phyloP scores from a whole-genome alignment of 73 alveolate genomes.

The Blepharisma stoltei region DNA sequence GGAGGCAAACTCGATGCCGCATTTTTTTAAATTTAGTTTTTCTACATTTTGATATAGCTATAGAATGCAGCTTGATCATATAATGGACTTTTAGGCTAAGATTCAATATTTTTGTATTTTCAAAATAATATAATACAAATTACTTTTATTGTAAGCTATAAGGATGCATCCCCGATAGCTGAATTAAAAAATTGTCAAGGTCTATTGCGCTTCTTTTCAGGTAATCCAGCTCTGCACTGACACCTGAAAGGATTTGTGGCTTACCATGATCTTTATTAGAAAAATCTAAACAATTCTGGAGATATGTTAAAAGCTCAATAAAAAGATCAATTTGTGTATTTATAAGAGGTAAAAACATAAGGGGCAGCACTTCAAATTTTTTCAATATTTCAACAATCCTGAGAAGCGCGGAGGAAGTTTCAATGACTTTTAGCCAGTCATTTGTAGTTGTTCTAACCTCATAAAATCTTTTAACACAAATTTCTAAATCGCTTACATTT shows the following conservation, averaged over 20 bases:
- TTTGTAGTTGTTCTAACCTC: background rate
- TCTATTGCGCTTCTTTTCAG: background rate
- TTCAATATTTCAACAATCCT: background rate
- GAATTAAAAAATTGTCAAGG: too few species aligned
- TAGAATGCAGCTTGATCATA: too few species aligned
- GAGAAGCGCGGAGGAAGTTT: background rate
- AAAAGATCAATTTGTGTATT: background rate
- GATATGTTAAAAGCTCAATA: background rate
- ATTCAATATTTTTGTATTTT: too few species aligned
- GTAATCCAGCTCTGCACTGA: constrained; percentile 4
- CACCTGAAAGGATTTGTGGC: constrained; percentile 1
- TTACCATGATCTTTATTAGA: too few species aligned
- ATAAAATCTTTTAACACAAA: background rate
- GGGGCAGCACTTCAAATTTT: background rate
- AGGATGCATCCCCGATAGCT: too few species aligned
- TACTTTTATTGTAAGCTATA: too few species aligned
- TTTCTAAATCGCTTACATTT: background rate
- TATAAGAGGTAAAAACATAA: background rate
- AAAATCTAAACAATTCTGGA: background rate
- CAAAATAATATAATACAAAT: too few species aligned
- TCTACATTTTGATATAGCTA: too few species aligned
- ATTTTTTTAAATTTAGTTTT: too few species aligned
- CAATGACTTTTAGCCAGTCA: background rate
- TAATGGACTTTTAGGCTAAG: too few species aligned
- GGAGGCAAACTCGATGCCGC: too few species aligned